Evolutionary conservation across 345 rosid species (phyloP), one percentile per base, ranked within the genome.

Genomic region (Murraya paniculata): DNA sequence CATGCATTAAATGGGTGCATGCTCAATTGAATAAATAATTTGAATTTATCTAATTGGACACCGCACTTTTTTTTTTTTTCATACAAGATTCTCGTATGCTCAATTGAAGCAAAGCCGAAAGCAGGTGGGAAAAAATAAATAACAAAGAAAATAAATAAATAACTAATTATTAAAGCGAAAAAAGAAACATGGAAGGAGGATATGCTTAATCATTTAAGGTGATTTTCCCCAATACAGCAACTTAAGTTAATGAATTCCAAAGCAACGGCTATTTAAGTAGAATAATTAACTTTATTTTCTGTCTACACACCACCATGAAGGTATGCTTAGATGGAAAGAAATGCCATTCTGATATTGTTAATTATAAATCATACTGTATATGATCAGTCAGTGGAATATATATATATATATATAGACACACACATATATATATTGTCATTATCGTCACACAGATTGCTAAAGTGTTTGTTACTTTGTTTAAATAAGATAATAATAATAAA

Each of bases 11-110:
- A 0, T 38, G 8, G 1, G 2, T 38, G 10, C 1, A 38, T 31
- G n/a, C n/a, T 31, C 33, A 31, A 31, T 5, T 68, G 83, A 83
- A 68, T 65, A 72, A 50, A 62, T 71, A 66, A 79, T 71, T 72
- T 64, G 79, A 69, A 58, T 82, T 80, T 80, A 75, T 86, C 87
- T 82, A 73, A 16, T 65, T 16, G 53, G 48, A 31, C n/a, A 30
- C 41, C 8, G 22, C 62, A 45, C 76, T 38, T 64, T 30, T 31
- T 45, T 39, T 60, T 41, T 57, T 22, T 41, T 21, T 30, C 6
- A 31, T 38, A 48, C 19, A 36, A 82, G 81, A 81, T 81, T 81
- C 89, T 79, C 68, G 64, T 24, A 10, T 70, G 80, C 66, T 67
- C 48, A n/a, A 64, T 79, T 70, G 76, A 77, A 83, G 70, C 53